Evolutionary conservation across 257 asterid species (phyloP), one percentile per base, ranked within the genome.

Genomic region (Solanum pennellii): DNA sequence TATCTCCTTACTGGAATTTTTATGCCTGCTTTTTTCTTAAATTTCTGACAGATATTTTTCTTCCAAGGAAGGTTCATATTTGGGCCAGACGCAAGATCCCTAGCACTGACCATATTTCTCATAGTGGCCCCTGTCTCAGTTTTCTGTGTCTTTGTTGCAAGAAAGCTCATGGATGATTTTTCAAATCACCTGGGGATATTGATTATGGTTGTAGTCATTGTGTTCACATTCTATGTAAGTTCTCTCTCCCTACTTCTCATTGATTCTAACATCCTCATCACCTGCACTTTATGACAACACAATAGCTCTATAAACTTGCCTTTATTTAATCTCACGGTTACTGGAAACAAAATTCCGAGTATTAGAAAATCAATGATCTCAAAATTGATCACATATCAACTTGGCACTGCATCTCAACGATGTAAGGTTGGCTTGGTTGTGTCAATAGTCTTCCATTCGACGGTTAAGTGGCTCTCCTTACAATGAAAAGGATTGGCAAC

Each of bases 81-180:
- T 90, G 99, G 99, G 84, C 98, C 98, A 21, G 99, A 96, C 87
- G 98, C 93, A 83, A 94, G 98, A 91, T 95, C 99, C 18, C 88
- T 95, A 90, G 96, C 93, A 16, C 94, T 96, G 88, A 95, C 98
- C 69, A 90, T 95, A 89, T 91, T 95, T 88, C 95, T 96, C 86
- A 95, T 96, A 71, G 97, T 94, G 65, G 99, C 97, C 79, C 99
- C 99, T 7, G 91, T 95, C 16, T 86, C 95, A 56, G 90, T 92
- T 75, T 95, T 96, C 90, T 96, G 99, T 88, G 93, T 92, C 89
- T 96, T 96, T 91, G 98, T 96, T 89, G 99, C 98, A 87, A 88
- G 94, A 91, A 95, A 96, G 93, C 93, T 95, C 85, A 89, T 94
- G 91, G 91, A 93, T 88, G 98, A 94, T 91, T 94, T 92, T 89